Percentiles rank a stretch among this genome's conserved stretches.
Conservation (phyloP, 805 yeast species). For the Ogataea henricii region DNA sequence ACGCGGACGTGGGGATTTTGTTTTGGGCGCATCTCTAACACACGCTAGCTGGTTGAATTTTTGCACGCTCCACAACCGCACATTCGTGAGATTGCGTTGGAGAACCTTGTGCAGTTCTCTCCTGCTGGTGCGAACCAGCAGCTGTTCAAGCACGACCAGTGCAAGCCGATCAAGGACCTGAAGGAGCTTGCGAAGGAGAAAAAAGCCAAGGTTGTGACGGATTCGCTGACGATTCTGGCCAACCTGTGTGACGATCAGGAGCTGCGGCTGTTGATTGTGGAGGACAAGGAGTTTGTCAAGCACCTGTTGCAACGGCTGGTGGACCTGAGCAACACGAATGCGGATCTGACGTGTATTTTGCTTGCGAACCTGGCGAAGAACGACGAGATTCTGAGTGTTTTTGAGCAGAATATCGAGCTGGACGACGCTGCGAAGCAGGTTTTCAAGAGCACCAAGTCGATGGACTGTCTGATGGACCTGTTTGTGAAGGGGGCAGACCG, state of each 20-base stretch:
- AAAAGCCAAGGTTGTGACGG: constrained; percentile 57
- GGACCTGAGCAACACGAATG: constrained; percentile 59
- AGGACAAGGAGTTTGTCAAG: constrained; percentile 58
- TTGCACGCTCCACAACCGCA: constrained; percentile 80
- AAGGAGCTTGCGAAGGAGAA: constrained; percentile 57
- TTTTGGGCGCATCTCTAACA: not conserved
- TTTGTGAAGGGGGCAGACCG: constrained; percentile 84
- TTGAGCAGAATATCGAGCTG: constrained; percentile 40
- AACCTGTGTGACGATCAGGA: constrained; percentile 74
- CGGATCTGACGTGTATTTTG: constrained; percentile 82
- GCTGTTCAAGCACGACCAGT: constrained; percentile 70
- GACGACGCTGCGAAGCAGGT: constrained; percentile 42
- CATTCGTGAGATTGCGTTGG: constrained; percentile 81
- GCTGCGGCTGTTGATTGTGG: constrained; percentile 64
- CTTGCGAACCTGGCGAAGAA: constrained; percentile 84
- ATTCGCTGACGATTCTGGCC: constrained; percentile 76
- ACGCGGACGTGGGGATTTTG: too few relatives aligned
- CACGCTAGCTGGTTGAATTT: constrained; percentile 62
- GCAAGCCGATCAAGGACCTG: constrained; percentile 70
- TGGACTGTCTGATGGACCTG: constrained; percentile 85
- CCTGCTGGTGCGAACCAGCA: constrained; percentile 57
- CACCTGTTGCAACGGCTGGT: constrained; percentile 52
- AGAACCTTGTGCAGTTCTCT: constrained; percentile 79
- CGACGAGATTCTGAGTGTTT: constrained; percentile 57
- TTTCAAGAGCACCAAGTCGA: constrained; percentile 58